Evolutionary conservation across 345 rosid genomes (phyloP), one percentile per base, ranked within the genome.

Genomic region (Syzygium grande): DNA sequence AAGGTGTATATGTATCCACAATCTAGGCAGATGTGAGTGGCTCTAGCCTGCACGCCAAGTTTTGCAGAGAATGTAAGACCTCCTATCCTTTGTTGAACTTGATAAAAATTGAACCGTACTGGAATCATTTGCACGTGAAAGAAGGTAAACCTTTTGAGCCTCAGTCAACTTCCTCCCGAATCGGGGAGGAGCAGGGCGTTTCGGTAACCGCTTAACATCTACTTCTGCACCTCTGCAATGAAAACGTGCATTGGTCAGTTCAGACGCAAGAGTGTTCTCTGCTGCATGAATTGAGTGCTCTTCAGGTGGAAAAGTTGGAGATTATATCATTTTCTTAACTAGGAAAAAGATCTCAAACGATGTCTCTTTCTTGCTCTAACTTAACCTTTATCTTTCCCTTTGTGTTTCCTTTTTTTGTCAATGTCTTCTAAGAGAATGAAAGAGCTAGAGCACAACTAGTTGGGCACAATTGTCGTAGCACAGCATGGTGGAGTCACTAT

Each of bases 171-270:
- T 97, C 90, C 97, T 95, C 85, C 99, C 99, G 56, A 97, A 96
- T 68, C 98, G 97, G 2, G 99, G 99, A 87, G 99, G 99, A 87
- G 98, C 97, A 4, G 99, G 99, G 87, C 99, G 96, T 92, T 97
- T 97, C 8, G 96, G 87, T 41, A 97, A 93, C 85, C 95, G 91
- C 92, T 95, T 97, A 68, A 97, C 99, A 90, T 97, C 99, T 29
- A 96, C 99, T 0, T 92, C 94, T 86, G 94, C 97, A 49, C 99
- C 99, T 91, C 99, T 96, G 91, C 91, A 91, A 19, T 68, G 13
- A 73, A 73, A 38, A 22, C 85, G 17, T 52, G 25, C 46, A 30
- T 16, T 1, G 25, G 59, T 73, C 14, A 34, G 49, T 38, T 73
- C 27, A 38, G 46, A 73, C 22, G 80, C 46, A 73, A 73, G 49